Conservation (phyloP, 2,329 filamentous ascomycete genomes). For the Beauveria caledonica region DNA sequence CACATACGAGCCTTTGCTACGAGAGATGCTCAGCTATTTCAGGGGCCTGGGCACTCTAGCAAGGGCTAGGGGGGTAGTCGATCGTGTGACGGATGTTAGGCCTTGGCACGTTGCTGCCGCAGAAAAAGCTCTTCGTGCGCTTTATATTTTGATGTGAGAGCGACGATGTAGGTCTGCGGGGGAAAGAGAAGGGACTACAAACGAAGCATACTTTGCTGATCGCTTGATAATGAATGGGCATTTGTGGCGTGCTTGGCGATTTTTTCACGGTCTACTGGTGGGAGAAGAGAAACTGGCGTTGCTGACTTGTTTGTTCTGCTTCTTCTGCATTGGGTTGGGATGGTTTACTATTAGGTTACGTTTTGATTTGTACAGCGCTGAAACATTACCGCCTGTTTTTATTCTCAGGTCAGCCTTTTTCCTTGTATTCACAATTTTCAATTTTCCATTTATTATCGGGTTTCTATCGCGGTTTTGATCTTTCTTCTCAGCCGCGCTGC, state of each 20-base stretch:
- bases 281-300: constrained; percentile 1
- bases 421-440: no score
- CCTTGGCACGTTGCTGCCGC: constrained; percentile 73
- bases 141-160: constrained; percentile 53
- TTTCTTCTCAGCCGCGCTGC: no score
- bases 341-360: not conserved
- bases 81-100: constrained; percentile 51
- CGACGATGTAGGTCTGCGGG: not conserved
- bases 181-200: not conserved
- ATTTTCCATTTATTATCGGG: no score
- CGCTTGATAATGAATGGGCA: not conserved
- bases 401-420: no score
- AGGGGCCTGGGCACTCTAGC: constrained; percentile 61
- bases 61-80: constrained; percentile 54
- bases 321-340: not conserved
- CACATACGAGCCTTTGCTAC: constrained; percentile 54
- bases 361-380: not conserved
- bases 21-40: constrained; percentile 64
- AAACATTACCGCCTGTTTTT: not conserved
- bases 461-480: no score
- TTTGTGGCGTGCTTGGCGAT: not conserved
- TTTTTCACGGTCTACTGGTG: not conserved
- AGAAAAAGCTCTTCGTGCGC: constrained; percentile 56
- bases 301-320: not conserved
- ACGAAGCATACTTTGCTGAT: not conserved